Evolutionary conservation across 305 asterid species (phyloP), one percentile per base, ranked within the genome.

Genomic region (Rubia peregrina): DNA sequence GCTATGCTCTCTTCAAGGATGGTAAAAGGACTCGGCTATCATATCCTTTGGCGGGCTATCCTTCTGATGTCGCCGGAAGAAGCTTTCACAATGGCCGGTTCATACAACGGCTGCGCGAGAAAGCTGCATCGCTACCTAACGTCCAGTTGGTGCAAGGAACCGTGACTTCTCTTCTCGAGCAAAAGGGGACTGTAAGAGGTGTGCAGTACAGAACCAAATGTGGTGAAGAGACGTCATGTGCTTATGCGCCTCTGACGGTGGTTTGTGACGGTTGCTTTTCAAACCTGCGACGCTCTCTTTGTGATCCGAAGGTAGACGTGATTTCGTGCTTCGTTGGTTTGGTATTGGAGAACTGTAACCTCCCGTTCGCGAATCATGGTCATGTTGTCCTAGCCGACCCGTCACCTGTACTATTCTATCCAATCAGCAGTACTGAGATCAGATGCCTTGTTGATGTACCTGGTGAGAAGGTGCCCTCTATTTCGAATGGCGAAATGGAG

Each of bases 1-100:
- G 89, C 17, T 86, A 86, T 75, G 87, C 83, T 51, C 85, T 86
- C 55, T 86, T 74, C 81, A 84, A 81, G 80, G 86, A 86, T 65
- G 89, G 89, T 3, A 82, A 68, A 69, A 76, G 67, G 51, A 85
- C 91, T 26, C 74, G 65, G 6, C 71, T 84, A 36, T 70, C 91
- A 16, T 86, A 86, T 78, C 85, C 89, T 14, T 75, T 82, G 53
- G 84, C 40, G 82, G 67, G 77, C 24, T 80, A 75, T 68, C 79
- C 68, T 41, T 79, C 51, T 8, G 51, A 44, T 44, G 51, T 44
- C 14, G 51, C 51, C 4, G 51, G 51, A 8, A 44, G 51, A 44
- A 44, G 51, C 51, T 44, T 44, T 44, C 51, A 44, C 51, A 44
- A 44, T 44, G 51, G 51, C 51, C 51, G 51, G 14, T 44, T 44